Percentiles rank a stretch among this genome's conserved stretches.
Conservation (phyloP, 768 basidiomycete genomes). For the Tephrocybe sp. region DNA sequence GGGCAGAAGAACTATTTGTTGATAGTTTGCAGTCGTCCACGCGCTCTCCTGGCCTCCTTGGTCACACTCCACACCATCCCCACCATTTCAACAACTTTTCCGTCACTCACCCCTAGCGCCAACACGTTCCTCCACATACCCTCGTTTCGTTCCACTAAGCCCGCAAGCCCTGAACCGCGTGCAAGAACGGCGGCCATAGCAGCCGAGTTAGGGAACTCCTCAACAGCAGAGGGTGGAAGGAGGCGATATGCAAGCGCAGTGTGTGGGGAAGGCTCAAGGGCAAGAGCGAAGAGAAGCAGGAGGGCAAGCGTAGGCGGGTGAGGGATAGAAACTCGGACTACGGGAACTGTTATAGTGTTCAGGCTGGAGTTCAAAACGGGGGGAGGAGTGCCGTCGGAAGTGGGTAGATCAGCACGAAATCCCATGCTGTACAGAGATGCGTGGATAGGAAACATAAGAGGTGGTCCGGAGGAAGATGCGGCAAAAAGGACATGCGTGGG, state of each 20-base stretch:
- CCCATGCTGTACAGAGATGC: slow-evolving; percentile 42
- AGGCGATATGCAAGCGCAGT: slow-evolving; percentile 49
- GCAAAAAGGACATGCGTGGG: slow-evolving; percentile 62
- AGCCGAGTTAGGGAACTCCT: slow-evolving; percentile 62
- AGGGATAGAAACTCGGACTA: slow-evolving; percentile 49
- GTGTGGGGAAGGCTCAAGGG: slow-evolving; percentile 44
- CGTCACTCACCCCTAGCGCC: slow-evolving; percentile 48
- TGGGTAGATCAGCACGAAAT: slow-evolving; percentile 35
- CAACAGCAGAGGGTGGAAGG: slow-evolving; percentile 52
- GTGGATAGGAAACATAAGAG: slow-evolving; percentile 55
- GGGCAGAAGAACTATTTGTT: background rate
- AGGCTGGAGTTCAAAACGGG: slow-evolving; percentile 29
- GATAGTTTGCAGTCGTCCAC: slow-evolving; percentile 5
- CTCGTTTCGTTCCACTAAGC: slow-evolving; percentile 42
- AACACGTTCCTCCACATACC: slow-evolving; percentile 72
- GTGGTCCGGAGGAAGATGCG: slow-evolving; percentile 29
- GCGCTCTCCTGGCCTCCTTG: slow-evolving; percentile 51
- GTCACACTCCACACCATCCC: slow-evolving; percentile 75
- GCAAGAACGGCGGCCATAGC: slow-evolving; percentile 57
- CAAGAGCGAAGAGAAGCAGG: slow-evolving; percentile 57
- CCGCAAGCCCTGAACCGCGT: slow-evolving; percentile 35
- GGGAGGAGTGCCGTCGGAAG: slow-evolving; percentile 21
- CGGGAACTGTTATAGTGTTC: slow-evolving; percentile 49
- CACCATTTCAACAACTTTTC: slow-evolving; percentile 44
- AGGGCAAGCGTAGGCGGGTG: slow-evolving; percentile 56